Evolutionary conservation across 2,329 filamentous ascomycete species (phyloP), one percentile per base, ranked within the genome.

Genomic region (Diaporthe destruens): DNA sequence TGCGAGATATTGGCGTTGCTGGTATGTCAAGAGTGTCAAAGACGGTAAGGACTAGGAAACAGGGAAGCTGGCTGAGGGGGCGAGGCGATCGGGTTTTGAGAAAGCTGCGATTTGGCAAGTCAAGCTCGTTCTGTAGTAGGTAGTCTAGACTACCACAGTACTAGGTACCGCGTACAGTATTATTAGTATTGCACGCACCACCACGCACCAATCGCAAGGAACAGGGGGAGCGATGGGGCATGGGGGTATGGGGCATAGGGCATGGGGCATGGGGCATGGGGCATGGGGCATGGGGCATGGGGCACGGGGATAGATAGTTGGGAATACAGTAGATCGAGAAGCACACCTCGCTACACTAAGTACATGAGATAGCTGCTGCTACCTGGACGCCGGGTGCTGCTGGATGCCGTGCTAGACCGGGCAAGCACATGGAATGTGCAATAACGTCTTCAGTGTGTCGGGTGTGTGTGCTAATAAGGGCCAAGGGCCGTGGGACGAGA

Each of bases 311-410:
- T 29, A 29, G 57, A 56, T 32, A 47, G 39, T 61, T 61, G 57
- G 57, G 57, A 61, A 61, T 61, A n/a, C n/a, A n/a, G n/a, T n/a
- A 61, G 39, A 61, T 47, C 57, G 18, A 61, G 39, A 44, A 44
- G 18, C 36, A 20, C 14, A 25, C 23, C 39, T 32, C 20, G 44
- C 44, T 49, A n/a, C 20, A 44, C 42, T 44, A n/a, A n/a, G n/a
- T n/a, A 44, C 14, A 32, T 23, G 42, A 59, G 39, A 16, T 63
- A 63, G 42, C 59, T 63, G 29, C 29, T 29, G 5, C n/a, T 49
- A 49, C 57, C 59, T 63, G 59, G 29, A 18, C 36, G 44, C 59
- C 44, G 44, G 59, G 44, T 18, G 29, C 59, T 36, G 14, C 18
- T 29, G 29, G 44, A 18, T 18, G 18, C 20, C 9, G 59, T 47